phyloP scores from a whole-genome alignment of 2,329 filamentous ascomycete genomes.

The Keithomyces neogunnii region DNA sequence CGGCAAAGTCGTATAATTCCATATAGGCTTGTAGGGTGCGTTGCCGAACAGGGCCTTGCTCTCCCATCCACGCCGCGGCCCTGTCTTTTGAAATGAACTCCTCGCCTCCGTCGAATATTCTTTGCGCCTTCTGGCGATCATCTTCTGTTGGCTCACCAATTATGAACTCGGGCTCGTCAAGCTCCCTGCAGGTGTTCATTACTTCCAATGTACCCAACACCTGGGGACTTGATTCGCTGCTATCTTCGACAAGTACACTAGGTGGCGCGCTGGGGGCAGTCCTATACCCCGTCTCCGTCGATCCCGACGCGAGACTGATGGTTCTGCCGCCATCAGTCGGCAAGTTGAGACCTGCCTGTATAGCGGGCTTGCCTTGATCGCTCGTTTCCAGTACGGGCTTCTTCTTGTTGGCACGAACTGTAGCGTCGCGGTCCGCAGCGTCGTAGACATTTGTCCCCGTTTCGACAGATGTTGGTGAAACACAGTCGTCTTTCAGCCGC shows the following conservation, averaged over 20 bases:
- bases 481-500: constrained; percentile 2
- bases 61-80: constrained; percentile 83
- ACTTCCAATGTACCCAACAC: constrained; percentile 21
- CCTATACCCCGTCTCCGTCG: constrained; percentile 31
- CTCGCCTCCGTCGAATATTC: constrained; percentile 79
- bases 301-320: constrained; percentile 24
- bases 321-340: constrained; percentile 29
- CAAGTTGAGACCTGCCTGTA: constrained; percentile 21
- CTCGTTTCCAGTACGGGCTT: constrained; percentile 12
- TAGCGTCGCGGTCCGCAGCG: constrained; percentile 17
- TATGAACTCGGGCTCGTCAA: constrained; percentile 51
- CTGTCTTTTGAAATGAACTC: constrained; percentile 70
- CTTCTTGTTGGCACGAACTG: constrained; percentile 19
- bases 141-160: constrained; percentile 54
- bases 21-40: constrained; percentile 70
- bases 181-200: constrained; percentile 27
- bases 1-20: constrained; percentile 80
- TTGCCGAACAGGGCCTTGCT: constrained; percentile 53
- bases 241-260: constrained; percentile 35
- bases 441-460: neutral
- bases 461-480: neutral
- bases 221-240: constrained; percentile 30
- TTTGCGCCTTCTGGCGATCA: constrained; percentile 68
- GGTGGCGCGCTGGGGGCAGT: constrained; percentile 33
- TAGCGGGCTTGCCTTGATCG: constrained; percentile 17